phyloP scores from a whole-genome alignment of 2,329 filamentous ascomycete genomes.

The Diaporthe destruens region DNA sequence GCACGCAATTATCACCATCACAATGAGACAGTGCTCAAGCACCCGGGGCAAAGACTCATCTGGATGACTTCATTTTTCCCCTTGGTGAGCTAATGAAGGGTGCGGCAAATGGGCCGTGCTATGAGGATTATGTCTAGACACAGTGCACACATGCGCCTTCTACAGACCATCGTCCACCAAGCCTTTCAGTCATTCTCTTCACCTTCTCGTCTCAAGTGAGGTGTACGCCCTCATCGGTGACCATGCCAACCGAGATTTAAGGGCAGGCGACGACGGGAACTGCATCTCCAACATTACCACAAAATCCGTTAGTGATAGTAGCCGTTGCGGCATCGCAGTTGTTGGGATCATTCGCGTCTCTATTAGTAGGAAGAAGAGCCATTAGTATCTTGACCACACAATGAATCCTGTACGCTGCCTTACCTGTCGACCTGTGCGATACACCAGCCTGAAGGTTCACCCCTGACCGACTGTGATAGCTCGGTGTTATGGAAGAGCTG shows the following conservation, averaged over 20 bases:
- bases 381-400: background rate
- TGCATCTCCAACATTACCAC: background rate
- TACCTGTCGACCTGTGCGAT: constrained; percentile 10
- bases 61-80: constrained; percentile 50
- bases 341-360: constrained; percentile 1
- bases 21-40: background rate
- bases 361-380: background rate
- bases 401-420: too few relatives aligned
- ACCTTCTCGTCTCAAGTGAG: background rate
- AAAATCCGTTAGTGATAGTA: constrained; percentile 1
- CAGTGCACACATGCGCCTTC: background rate
- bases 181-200: background rate
- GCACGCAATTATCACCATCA: constrained; percentile 8
- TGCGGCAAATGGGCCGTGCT: background rate
- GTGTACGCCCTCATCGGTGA: too few relatives aligned
- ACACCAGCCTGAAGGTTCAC: constrained; percentile 4
- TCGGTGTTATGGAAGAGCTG: constrained; percentile 9
- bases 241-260: background rate
- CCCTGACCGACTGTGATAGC: background rate
- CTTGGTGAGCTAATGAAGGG: constrained; percentile 1
- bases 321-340: background rate
- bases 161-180: background rate
- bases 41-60: constrained; percentile 42
- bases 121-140: background rate
- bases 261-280: background rate